Evolutionary conservation across 2,329 filamentous ascomycete genomes (phyloP).

Genomic region (Alternaria burnsii): DNA sequence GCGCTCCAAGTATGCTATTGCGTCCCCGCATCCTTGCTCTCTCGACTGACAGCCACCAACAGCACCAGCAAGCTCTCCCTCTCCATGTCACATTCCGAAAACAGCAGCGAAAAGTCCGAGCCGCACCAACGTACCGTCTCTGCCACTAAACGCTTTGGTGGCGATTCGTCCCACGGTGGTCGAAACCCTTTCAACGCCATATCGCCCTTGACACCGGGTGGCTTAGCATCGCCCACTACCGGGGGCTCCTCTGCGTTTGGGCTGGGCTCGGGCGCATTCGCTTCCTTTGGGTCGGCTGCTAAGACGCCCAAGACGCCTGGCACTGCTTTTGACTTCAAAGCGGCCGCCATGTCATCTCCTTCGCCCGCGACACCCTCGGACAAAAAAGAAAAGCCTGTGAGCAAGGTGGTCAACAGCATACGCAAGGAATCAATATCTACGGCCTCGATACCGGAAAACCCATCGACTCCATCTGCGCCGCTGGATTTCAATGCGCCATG

Average conservation of each 20-base stretch:
- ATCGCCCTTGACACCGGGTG: slow-evolving; percentile 71
- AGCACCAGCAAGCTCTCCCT: slow-evolving; percentile 92
- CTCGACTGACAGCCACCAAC: slow-evolving; percentile 42
- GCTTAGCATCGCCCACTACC: slow-evolving; percentile 76
- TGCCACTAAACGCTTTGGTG: slow-evolving; percentile 77
- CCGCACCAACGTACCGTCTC: slow-evolving; percentile 69
- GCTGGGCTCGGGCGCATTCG: slow-evolving; percentile 92
- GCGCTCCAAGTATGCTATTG: slow-evolving; percentile 75
- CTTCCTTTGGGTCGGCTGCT: slow-evolving; percentile 82
- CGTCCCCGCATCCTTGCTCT: slow-evolving; percentile 26
- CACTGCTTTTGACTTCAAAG: slow-evolving; percentile 79
- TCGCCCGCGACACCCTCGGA: slow-evolving; percentile 67
- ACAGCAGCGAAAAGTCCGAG: slow-evolving; percentile 59
- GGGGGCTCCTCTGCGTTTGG: slow-evolving; percentile 89
- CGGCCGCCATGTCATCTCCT: slow-evolving; percentile 57
- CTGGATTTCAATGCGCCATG: slow-evolving; percentile 50
- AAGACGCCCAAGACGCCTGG: slow-evolving; percentile 90
- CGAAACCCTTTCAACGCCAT: slow-evolving; percentile 81
- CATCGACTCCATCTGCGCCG: slow-evolving; percentile 52
- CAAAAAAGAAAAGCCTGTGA: slow-evolving; percentile 60
- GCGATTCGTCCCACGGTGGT: slow-evolving; percentile 77
- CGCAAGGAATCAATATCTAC: slow-evolving; percentile 47
- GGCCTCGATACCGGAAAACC: slow-evolving; percentile 36
- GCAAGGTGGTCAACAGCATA: slow-evolving; percentile 43
- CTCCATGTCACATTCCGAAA: slow-evolving; percentile 72